Evolutionary conservation across 805 yeast genomes (phyloP), one percentile per base, ranked within the genome.

Genomic region (Saccharomycopsis sp.): DNA sequence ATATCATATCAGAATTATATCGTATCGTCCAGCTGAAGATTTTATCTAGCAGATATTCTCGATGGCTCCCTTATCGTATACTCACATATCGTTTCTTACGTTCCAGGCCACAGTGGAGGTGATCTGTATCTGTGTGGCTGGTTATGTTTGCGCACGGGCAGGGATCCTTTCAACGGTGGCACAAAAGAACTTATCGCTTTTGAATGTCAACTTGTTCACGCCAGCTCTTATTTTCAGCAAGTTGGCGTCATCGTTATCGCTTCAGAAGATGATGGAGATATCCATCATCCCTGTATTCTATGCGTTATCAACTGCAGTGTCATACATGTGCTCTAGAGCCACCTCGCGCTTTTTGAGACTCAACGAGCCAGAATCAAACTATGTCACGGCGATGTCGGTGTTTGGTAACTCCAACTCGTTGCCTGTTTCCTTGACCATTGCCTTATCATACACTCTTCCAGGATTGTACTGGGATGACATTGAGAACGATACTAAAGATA

Each of bases 301-400:
- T 70, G 89, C 83, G n/a, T 63, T 92, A 29, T 82, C 91, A n/a
- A 91, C 97, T 0, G 82, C 80, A 17, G 85, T 91, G 19, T 85
- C 97, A 0, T 85, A 75, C 65, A 23, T 73, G 8, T 83, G 90
- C 41, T 87, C 97, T 3, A 72, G 74, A 34, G 29, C 81, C 22
- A 78, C 84, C 47, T 75, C 89, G 2, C 69, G 71, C 14, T 63
- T 83, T 50, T 69, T 91, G 62, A 67, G 72, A 5, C 74, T 94
- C 65, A 87, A 87, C 65, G 81, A 75, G 54, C 82, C 88, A 14
- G 97, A 94, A 72, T 69, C 89, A 2, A 92, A 93, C 73, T 93
- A 89, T 67, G 97, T 94, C 54, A 87, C 96, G 22, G 98, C 97
- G 1, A 94, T 94, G 96, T 90, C 94, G 1, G 97, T 92, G 3